These are phyloP conservation scores for Talaromyces sp. DNA, from an alignment of 2,329 filamentous ascomycete genomes.

Conservation along the genomic window DNA sequence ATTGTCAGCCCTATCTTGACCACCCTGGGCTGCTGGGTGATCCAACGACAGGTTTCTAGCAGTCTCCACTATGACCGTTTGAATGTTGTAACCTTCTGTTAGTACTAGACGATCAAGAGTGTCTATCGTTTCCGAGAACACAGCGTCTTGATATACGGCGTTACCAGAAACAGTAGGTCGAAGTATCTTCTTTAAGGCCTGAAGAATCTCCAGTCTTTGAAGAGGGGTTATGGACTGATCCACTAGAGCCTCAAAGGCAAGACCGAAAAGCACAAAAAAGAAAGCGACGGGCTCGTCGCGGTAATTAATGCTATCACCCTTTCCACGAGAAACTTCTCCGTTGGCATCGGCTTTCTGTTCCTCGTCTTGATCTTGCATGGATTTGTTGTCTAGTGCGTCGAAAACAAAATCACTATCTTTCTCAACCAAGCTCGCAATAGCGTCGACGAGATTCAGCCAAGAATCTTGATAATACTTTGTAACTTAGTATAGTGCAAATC, in stretches of 20 bases:
- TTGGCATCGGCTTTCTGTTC: conserved; percentile 13
- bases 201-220: conserved; percentile 81
- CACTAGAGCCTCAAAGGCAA: conserved; percentile 92
- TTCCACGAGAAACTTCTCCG: conserved; percentile 36
- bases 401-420: conserved; percentile 98
- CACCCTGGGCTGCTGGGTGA: conserved; percentile 78
- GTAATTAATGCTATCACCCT: conserved; percentile 84
- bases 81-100: conserved; percentile 83
- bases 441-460: conserved; percentile 94
- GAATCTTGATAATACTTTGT: conserved; percentile 88
- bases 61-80: conserved; percentile 90
- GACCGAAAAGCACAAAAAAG: conserved; percentile 96
- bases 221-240: conserved; percentile 68
- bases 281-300: conserved; percentile 96
- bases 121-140: conserved; percentile 97
- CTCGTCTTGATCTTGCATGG: conserved; percentile 25
- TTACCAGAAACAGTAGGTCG: conserved; percentile 92
- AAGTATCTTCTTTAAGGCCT: conserved; percentile 89
- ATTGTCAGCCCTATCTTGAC: conserved; percentile 63
- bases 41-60: conserved; percentile 83
- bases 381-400: conserved; percentile 86
- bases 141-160: conserved; percentile 90
- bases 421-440: conserved; percentile 93
- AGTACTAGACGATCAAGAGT: conserved; percentile 86
- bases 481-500: not conserved